Evolutionary conservation across 2,329 filamentous ascomycete species (phyloP).

Genomic region (Penicillium verrucosum): DNA sequence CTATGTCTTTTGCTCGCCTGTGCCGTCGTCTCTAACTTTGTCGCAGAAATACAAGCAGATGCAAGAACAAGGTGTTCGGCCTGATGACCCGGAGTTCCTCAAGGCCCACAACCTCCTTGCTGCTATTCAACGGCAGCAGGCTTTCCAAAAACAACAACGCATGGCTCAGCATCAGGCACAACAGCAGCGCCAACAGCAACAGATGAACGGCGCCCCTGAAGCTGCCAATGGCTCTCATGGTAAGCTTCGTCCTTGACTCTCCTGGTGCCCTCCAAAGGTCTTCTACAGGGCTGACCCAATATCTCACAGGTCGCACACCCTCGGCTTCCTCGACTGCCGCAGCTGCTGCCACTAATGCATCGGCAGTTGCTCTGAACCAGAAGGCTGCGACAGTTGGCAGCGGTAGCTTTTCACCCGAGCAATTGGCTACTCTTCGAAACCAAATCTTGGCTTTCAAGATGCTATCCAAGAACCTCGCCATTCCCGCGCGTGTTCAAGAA

Average conservation of each 20-base stretch:
- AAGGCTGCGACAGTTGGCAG: conserved; percentile 32
- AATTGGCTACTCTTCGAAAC: conserved; percentile 72
- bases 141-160: conserved; percentile 55
- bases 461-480: conserved; percentile 78
- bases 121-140: conserved; percentile 63
- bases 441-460: conserved; percentile 92
- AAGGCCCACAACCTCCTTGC: conserved; percentile 74
- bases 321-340: conserved; percentile 33
- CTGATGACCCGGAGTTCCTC: conserved; percentile 80
- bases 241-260: conserved; percentile 22
- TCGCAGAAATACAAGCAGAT: conserved; percentile 80
- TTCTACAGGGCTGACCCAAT: background rate
- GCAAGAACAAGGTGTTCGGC: conserved; percentile 77
- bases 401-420: conserved; percentile 71
- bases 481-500: conserved; percentile 75
- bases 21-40: conserved; percentile 35
- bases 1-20: background rate
- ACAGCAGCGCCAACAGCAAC: conserved; percentile 40
- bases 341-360: conserved; percentile 22
- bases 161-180: conserved; percentile 43
- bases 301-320: conserved; percentile 33
- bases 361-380: conserved; percentile 18
- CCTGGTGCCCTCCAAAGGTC: background rate
- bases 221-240: conserved; percentile 44
- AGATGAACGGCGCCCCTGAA: conserved; percentile 42